These are phyloP conservation scores for Solanum pimpinellifolium DNA, from an alignment of 257 asterid species.

Conservation along the genomic window DNA sequence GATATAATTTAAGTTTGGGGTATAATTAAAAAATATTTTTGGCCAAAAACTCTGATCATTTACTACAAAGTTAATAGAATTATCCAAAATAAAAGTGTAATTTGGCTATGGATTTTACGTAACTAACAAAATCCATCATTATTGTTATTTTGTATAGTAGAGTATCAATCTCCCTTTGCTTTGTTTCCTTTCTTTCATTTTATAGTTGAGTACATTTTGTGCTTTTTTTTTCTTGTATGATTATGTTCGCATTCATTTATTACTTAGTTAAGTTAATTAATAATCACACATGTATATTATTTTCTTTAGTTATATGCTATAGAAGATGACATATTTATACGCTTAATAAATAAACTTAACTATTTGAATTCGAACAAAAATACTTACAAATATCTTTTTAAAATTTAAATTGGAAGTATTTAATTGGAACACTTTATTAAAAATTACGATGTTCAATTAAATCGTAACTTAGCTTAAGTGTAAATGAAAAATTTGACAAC, in stretches of 20 bases:
- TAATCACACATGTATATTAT: too few relatives aligned
- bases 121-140: too few relatives aligned
- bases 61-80: too few relatives aligned
- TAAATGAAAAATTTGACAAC: neutral
- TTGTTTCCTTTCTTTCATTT: neutral
- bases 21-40: too few relatives aligned
- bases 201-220: neutral
- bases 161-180: neutral
- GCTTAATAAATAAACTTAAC: too few relatives aligned
- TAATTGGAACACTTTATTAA: too few relatives aligned
- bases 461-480: neutral
- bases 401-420: neutral
- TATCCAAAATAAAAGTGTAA: too few relatives aligned
- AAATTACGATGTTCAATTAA: too few relatives aligned
- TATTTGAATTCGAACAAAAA: neutral
- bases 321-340: neutral
- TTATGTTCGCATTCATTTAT: neutral
- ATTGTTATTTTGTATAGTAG: neutral
- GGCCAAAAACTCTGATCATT: too few relatives aligned
- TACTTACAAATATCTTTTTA: rapidly evolving
- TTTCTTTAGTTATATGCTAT: neutral
- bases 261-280: neutral
- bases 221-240: neutral
- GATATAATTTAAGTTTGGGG: too few relatives aligned
- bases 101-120: too few relatives aligned